Percentiles rank a stretch among this genome's conserved stretches.
phyloP scores from a whole-genome alignment of 768 basidiomycete genomes.

The Brasilioporus rufonigricans region DNA sequence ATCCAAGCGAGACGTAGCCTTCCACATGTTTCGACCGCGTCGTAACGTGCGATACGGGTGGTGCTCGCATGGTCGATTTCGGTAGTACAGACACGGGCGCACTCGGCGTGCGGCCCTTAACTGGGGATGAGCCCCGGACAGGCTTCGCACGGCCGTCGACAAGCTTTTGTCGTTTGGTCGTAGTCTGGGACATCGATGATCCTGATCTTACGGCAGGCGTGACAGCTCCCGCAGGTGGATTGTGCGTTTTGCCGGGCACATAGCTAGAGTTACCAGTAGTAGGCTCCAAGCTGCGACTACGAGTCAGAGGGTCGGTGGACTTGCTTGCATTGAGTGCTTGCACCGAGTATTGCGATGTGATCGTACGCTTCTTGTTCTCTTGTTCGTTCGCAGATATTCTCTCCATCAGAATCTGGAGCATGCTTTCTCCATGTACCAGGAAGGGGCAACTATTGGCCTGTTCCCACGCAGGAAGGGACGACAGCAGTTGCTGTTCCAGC shows the following conservation, averaged over 20 bases:
- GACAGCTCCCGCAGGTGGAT: conserved; percentile 35
- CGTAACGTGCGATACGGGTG: conserved; percentile 14
- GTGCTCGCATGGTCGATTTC: conserved; percentile 2
- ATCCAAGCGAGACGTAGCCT: conserved; percentile 29
- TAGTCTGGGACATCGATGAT: conserved; percentile 40
- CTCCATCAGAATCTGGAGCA: conserved; percentile 76
- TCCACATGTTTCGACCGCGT: conserved; percentile 28
- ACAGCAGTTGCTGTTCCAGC: conserved; percentile 87
- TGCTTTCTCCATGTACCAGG: conserved; percentile 80
- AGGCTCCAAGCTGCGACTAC: conserved; percentile 31
- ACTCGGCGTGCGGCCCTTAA: conserved; percentile 29
- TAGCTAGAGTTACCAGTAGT: conserved; percentile 17
- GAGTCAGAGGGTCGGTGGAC: conserved; percentile 15
- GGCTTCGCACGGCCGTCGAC: conserved; percentile 36
- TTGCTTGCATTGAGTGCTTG: conserved; percentile 27
- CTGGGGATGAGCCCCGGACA: conserved; percentile 24
- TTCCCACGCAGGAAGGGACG: conserved; percentile 85
- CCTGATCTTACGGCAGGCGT: conserved; percentile 62
- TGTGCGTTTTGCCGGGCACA: conserved; percentile 30
- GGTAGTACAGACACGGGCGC: conserved; percentile 16
- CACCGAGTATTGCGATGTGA: conserved; percentile 34
- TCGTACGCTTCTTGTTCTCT: conserved; percentile 67
- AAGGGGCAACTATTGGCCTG: conserved; percentile 68
- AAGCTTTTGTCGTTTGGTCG: conserved; percentile 63
- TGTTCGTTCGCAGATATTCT: conserved; percentile 69